These are phyloP conservation scores for Wickerhamomyces canadensis DNA, from an alignment of 805 yeast species.

Conservation along the genomic window DNA sequence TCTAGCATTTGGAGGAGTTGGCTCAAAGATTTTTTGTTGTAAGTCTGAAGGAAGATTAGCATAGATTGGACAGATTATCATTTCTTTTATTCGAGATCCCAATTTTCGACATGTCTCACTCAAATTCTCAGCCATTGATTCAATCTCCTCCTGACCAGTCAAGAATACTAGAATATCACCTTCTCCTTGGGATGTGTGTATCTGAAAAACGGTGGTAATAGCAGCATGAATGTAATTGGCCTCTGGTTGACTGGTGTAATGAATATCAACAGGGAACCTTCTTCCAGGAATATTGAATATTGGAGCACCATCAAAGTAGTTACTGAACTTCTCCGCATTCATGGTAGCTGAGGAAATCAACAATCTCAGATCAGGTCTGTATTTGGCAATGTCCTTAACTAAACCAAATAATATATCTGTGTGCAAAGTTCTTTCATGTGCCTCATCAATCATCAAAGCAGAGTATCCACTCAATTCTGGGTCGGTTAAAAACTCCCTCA, in stretches of 20 bases:
- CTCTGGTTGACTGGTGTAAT: slow-evolving; percentile 81
- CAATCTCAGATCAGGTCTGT: slow-evolving; percentile 66
- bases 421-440: slow-evolving; percentile 92
- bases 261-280: slow-evolving; percentile 84
- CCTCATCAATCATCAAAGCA: slow-evolving; percentile 92
- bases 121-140: slow-evolving; percentile 66
- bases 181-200: slow-evolving; percentile 62
- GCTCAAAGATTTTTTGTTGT: slow-evolving; percentile 78
- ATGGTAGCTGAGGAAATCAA: slow-evolving; percentile 92
- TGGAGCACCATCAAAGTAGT: slow-evolving; percentile 78
- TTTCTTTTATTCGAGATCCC: slow-evolving; percentile 45
- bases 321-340: slow-evolving; percentile 82
- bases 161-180: slow-evolving; percentile 89
- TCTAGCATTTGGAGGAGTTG: slow-evolving; percentile 72
- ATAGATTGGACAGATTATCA: slow-evolving; percentile 81
- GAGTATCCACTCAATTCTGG: slow-evolving; percentile 65
- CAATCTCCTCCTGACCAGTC: slow-evolving; percentile 97
- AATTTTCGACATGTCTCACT: slow-evolving; percentile 59
- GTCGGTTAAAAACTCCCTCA: slow-evolving; percentile 78
- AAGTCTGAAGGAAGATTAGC: slow-evolving; percentile 85
- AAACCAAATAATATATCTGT: slow-evolving; percentile 82
- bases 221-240: slow-evolving; percentile 90
- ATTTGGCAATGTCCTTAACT: slow-evolving; percentile 58
- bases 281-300: slow-evolving; percentile 89
- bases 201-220: slow-evolving; percentile 78